Conservation (phyloP, 1,284 basidiomycete species). For the Moniliella sp. region DNA sequence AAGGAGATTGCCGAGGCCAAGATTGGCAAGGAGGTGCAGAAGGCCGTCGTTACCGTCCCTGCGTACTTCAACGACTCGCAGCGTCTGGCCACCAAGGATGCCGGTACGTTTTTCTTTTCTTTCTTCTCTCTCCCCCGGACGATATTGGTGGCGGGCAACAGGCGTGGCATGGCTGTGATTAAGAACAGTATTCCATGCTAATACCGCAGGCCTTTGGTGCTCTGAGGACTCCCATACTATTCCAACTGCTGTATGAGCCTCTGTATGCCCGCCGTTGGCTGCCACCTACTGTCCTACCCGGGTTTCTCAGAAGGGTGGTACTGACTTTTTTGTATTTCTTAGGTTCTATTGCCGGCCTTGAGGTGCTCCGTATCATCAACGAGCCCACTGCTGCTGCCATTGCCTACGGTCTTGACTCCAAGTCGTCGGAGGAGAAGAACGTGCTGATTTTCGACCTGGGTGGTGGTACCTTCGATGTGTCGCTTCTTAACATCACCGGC, state of each 20-base stretch:
- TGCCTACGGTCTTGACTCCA: slow-evolving; percentile 41
- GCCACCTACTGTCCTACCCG: too few species aligned
- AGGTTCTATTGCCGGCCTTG: slow-evolving; percentile 46
- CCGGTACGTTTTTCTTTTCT: slow-evolving; percentile 20
- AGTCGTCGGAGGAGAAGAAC: slow-evolving; percentile 50
- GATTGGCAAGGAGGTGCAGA: slow-evolving; percentile 45
- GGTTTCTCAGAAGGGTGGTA: too few species aligned
- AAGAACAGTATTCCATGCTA: slow-evolving; percentile 30
- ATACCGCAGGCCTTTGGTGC: slow-evolving; percentile 15
- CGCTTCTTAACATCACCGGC: slow-evolving; percentile 44
- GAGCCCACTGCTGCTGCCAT: slow-evolving; percentile 40
- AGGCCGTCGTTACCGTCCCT: slow-evolving; percentile 50
- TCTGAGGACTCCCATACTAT: slow-evolving; percentile 6
- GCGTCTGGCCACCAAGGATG: slow-evolving; percentile 44
- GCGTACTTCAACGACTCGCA: slow-evolving; percentile 53
- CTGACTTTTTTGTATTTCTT: background rate
- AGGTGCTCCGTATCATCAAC: slow-evolving; percentile 51
- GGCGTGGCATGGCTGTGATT: slow-evolving; percentile 22
- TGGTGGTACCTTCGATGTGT: slow-evolving; percentile 59
- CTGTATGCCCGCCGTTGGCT: slow-evolving; percentile 15
- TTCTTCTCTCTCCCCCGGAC: background rate
- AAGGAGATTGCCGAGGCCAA: slow-evolving; percentile 57
- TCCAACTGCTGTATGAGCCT: slow-evolving; percentile 18
- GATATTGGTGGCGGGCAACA: too few species aligned
- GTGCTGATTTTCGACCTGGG: slow-evolving; percentile 99